phyloP scores from a whole-genome alignment of 352 stramenopile species.

The Globisporangium acanthophoron region DNA sequence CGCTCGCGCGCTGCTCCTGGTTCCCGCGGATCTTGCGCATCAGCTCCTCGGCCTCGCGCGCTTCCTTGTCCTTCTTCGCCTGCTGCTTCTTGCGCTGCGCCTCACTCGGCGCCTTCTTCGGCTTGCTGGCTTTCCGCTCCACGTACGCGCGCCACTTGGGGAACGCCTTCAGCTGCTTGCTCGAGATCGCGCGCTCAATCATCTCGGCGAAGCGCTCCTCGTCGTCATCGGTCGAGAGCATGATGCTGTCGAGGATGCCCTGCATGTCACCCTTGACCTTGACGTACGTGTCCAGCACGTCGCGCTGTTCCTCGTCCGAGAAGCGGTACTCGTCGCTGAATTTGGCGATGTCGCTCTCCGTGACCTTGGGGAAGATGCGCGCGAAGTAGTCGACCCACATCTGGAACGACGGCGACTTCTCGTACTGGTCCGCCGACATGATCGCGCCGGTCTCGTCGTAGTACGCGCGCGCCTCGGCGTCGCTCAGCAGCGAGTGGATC shows the following conservation, averaged over 20 bases:
- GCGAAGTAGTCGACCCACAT: conserved; percentile 88
- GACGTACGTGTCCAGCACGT: conserved; percentile 74
- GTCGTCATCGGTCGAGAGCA: conserved; percentile 83
- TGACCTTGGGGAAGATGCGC: conserved; percentile 85
- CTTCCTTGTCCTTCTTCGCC: conserved; percentile 56
- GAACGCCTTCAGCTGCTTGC: conserved; percentile 33
- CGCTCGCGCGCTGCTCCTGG: conserved; percentile 29
- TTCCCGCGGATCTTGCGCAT: conserved; percentile 58
- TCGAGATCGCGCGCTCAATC: conserved; percentile 58
- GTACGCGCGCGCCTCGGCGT: conserved; percentile 58
- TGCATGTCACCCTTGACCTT: conserved; percentile 78
- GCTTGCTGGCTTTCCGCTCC: conserved; percentile 30
- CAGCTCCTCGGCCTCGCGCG: conserved; percentile 51
- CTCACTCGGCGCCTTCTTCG: conserved; percentile 18
- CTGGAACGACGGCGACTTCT: conserved; percentile 47
- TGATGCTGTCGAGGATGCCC: conserved; percentile 80
- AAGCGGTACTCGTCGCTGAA: conserved; percentile 81
- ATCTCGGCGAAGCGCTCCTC: conserved; percentile 61
- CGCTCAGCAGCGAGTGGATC: conserved; percentile 81
- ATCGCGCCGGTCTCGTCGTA: conserved; percentile 88
- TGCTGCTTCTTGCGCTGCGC: conserved; percentile 37
- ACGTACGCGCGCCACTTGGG: conserved; percentile 39
- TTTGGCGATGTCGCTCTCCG: conserved; percentile 62
- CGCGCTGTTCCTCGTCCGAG: conserved; percentile 77
- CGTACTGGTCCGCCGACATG: conserved; percentile 31